Percentiles rank a stretch among this genome's conserved stretches.
These are phyloP conservation scores for Epichloe gansuensis DNA, from an alignment of 2,329 filamentous ascomycete genomes.

Conservation along the genomic window DNA sequence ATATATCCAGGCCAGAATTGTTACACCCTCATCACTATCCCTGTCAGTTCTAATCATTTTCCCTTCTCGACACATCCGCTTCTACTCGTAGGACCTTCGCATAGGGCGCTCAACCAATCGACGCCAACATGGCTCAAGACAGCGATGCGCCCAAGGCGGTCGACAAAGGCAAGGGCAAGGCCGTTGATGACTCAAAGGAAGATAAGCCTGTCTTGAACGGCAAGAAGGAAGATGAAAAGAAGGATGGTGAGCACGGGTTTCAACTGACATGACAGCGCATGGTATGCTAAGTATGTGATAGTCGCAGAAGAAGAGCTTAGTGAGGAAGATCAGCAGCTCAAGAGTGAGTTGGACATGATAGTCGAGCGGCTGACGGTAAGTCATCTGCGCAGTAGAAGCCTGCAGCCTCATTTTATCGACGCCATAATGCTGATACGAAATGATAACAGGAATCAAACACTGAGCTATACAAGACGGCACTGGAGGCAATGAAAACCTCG, in stretches of 20 bases:
- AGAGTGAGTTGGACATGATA: conserved; percentile 95
- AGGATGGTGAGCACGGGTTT: conserved; percentile 28
- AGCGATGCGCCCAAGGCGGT: conserved; percentile 71
- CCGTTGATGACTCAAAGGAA: conserved; percentile 56
- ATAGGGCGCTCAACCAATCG: conserved; percentile 16
- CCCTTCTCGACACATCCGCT: background rate
- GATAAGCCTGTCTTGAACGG: conserved; percentile 59
- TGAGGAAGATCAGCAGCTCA: conserved; percentile 96
- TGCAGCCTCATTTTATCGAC: background rate
- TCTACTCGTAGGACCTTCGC: conserved; percentile 12
- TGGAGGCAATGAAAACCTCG: conserved; percentile 94
- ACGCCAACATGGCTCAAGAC: conserved; percentile 76
- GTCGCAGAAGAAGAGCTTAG: conserved; percentile 70
- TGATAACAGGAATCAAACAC: conserved; percentile 63
- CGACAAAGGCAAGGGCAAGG: conserved; percentile 97
- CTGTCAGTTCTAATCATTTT: conserved; percentile 4
- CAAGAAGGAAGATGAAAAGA: conserved; percentile 64
- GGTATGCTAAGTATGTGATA: conserved; percentile 14
- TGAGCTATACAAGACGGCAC: conserved; percentile 77
- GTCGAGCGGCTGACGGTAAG: conserved; percentile 83
- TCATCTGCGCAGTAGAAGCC: background rate
- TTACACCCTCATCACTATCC: background rate
- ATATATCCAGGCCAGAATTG: background rate
- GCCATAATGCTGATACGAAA: background rate
- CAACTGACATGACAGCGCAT: conserved; percentile 5